A percentile compares a stretch with the other conserved stretches of the same genome.
phyloP scores from a whole-genome alignment of 441 rosid species.

The Brassica balearica region DNA sequence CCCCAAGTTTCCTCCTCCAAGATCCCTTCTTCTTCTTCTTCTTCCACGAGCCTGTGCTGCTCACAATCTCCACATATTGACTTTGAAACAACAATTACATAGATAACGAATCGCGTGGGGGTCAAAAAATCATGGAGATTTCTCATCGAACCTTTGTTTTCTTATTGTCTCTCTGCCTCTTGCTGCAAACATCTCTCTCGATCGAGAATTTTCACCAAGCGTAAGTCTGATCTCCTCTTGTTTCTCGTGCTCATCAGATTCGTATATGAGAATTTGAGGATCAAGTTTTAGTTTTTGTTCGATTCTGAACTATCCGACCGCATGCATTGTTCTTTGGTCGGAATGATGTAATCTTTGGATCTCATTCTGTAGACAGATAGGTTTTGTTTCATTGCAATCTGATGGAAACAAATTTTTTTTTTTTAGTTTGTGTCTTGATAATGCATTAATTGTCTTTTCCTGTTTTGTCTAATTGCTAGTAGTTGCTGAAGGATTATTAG shows the following conservation, averaged over 20 bases:
- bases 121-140: slow-evolving; percentile 57
- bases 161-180: slow-evolving; percentile 50
- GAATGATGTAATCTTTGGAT: slow-evolving; percentile 26
- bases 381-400: slow-evolving; percentile 26
- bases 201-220: slow-evolving; percentile 75
- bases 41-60: slow-evolving; percentile 17
- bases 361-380: slow-evolving; percentile 24
- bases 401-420: not conserved
- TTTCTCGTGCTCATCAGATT: slow-evolving; percentile 17
- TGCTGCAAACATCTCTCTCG: slow-evolving; percentile 60
- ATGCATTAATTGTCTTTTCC: not conserved
- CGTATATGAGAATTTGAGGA: not conserved
- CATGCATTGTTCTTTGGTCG: slow-evolving; percentile 22
- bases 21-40: slow-evolving; percentile 50
- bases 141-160: slow-evolving; percentile 43
- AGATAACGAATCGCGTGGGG: slow-evolving; percentile 30
- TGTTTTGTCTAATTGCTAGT: not conserved
- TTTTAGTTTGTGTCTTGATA: not conserved
- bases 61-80: slow-evolving; percentile 30
- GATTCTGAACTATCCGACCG: not conserved
- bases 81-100: slow-evolving; percentile 25
- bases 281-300: not conserved
- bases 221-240: slow-evolving; percentile 56
- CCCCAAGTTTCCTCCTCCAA: slow-evolving; percentile 39
- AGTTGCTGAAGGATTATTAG: slow-evolving; percentile 12